Base-by-base conservation (phyloP, 768 basidiomycete genomes). In the Mycena maculata region DNA sequence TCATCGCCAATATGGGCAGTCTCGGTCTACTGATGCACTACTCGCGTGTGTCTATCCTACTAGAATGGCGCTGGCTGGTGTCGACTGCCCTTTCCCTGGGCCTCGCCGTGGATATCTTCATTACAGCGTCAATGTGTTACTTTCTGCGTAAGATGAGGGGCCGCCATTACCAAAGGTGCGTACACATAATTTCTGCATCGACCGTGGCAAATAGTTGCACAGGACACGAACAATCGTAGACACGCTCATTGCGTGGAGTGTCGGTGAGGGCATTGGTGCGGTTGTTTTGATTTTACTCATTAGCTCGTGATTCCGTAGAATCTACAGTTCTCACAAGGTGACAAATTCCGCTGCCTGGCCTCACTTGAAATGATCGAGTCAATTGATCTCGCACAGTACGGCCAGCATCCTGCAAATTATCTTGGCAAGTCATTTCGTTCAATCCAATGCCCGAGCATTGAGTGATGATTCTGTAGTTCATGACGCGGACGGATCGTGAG, bases 381-480 rank as follows among this genome's bases (percentile, higher is more conserved):
- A 7, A 15, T 18, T 5, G 36, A 28, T 42, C 27, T 9, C 6
- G 23, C 12, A 9, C 28, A 60, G 60, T 41, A 22, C 60, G 12
- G 30, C 60, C 13, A 53, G 60, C 41, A 36, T 53, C 42, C 52
- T 53, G 13, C 60, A 61, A 53, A 61, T 61, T n/a, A 61, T 61
- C 25, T 31, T 61, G 50, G 60, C 16, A 31, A 31, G 50, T 12
- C 33, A n/a, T n/a, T 56, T 36, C 22, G 10, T 22, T 48, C 9
- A 39, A 23, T 4, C 4, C 7, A 9, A 1, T 31, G 16, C 2
- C 2, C 48, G 13, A 1, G 30, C 18, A 39, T 20, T 55, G 8
- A 36, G 8, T 27, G 16, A n/a, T 9, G 2, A 0, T 16, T n/a
- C 7, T 45, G 4, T 15, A 65, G 63, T 65, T 65, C 48, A n/a